Evolutionary conservation across 2,329 filamentous ascomycete genomes (phyloP), one percentile per base, ranked within the genome.

Genomic region (Magnaporthiopsis incrustans): DNA sequence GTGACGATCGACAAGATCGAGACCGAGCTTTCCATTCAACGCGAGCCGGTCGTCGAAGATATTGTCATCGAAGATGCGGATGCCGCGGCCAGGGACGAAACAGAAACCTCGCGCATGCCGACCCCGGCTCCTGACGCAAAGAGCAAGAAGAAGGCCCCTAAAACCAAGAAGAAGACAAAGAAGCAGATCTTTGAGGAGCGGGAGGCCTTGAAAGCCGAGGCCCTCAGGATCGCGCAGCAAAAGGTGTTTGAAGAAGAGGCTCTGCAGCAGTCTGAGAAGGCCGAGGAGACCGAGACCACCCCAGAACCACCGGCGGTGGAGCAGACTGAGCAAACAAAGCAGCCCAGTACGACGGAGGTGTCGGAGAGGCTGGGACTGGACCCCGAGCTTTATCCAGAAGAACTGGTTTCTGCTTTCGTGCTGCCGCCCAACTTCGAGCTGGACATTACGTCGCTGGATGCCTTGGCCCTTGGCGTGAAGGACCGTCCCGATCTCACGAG

Each of bases 81-180:
- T 8, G 44, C n/a, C 22, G 78, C 82, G 35, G 62, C 15, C 65
- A 80, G 81, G 64, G 80, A 81, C 63, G 78, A 82, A 25, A 77
- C 75, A 57, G 76, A 75, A 66, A 68, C 77, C 66, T 78, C 77
- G 11, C 75, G 80, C 15, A 77, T 82, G 26, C 78, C 83, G 62
- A 82, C 79, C 0, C 82, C 82, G 10, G 70, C 71, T 56, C 67
- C 77, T 0, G 73, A 71, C 12, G 73, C 77, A 35, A 84, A 83
- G 68, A 71, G 75, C 1, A 84, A 85, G 73, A 85, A 84, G 74
- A 88, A 87, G 74, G 79, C 81, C 56, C 68, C 82, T 4, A 91
- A 91, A 79, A 91, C 85, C 78, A 91, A 89, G 74, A 85, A 85
- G 78, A 92, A 90, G 75, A 85, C 88, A 0, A 93, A 92, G 80